Evolutionary conservation across 1,284 basidiomycete species (phyloP).

Genomic region (Meira miltonrushii): DNA sequence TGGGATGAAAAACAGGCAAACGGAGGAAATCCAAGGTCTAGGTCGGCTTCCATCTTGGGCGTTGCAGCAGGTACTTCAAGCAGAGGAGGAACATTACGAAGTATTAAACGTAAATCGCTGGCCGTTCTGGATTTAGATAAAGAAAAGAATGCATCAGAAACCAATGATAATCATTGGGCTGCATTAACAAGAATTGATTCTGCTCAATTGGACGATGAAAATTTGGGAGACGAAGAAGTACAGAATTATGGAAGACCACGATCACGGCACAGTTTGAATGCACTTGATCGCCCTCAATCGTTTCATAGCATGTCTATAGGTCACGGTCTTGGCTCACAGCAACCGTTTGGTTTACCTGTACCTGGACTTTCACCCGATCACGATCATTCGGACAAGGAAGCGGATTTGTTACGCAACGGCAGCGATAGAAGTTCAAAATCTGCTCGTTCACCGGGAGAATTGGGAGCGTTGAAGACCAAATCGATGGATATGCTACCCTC

Average conservation of each 20-base stretch:
- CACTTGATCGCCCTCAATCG: not conserved
- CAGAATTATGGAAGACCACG: not conserved
- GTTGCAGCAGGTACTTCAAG: not conserved
- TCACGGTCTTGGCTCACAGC: too few species aligned
- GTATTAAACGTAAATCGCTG: not conserved
- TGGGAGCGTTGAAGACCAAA: too few species aligned
- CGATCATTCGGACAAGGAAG: too few species aligned
- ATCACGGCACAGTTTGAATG: slow-evolving; percentile 1
- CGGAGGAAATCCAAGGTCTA: too few species aligned
- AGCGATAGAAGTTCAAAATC: too few species aligned
- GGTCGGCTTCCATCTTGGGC: not conserved
- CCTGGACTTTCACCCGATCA: too few species aligned
- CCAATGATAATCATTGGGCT: not conserved
- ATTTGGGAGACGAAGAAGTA: not conserved
- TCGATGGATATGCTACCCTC: too few species aligned
- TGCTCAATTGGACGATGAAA: not conserved
- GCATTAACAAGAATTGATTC: not conserved
- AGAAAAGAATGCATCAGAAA: not conserved
- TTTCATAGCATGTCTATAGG: too few species aligned
- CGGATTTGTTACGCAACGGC: too few species aligned
- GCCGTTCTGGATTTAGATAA: not conserved
- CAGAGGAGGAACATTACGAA: not conserved
- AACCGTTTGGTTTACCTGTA: too few species aligned
- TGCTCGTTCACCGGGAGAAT: too few species aligned
- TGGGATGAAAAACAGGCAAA: too few species aligned